Base-by-base conservation (phyloP, 495 filamentous ascomycete species). In the Filosporella fistucella region DNA sequence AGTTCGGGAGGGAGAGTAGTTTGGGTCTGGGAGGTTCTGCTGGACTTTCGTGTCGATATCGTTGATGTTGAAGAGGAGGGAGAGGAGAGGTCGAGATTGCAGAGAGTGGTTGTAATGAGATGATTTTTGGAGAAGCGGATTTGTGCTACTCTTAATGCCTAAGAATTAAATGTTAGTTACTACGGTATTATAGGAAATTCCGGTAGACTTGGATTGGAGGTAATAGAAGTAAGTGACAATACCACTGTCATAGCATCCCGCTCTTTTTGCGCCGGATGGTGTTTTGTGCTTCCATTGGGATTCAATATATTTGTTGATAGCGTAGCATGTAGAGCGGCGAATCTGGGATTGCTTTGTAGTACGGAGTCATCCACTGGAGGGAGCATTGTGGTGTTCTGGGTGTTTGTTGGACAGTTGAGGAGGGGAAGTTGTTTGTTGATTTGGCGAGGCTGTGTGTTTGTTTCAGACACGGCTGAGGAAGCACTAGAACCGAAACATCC, bases 311-410 rank as follows among this genome's bases (percentile, higher is more conserved):
- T 71, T 1, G 66, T 72, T 0, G 81, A 81, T 6, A 88, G 56
- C 14, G 74, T 76, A 14, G 76, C 71, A 58, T 85, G 81, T 1
- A 88, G 68, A 22, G 65, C 68, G 42, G 81, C 77, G 52, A 88
- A 88, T 36, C 80, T 69, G 18, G 81, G 81, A 47, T 86, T 86
- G 22, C 68, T 69, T 40, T 77, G 66, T 1, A 88, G 65, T 37
- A 88, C 70, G 0, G 69, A 59, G 21, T 77, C 72, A 24, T 86
- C 81, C 41, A 85, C 71, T 6, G 80, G 81, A 0, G 82, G 81
- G 2, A 86, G 65, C 84, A 88, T 88, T 26, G 48, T 72, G 39
- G 23, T 25, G n/a, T 1, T n/a, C 4, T 36, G 13, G 23, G 10
- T n/a, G 16, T 45, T 21, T 49, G 28, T 42, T 59, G n/a, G n/a